Evolutionary conservation across 768 basidiomycete genomes (phyloP).

Genomic region (Amanita molliuscula): DNA sequence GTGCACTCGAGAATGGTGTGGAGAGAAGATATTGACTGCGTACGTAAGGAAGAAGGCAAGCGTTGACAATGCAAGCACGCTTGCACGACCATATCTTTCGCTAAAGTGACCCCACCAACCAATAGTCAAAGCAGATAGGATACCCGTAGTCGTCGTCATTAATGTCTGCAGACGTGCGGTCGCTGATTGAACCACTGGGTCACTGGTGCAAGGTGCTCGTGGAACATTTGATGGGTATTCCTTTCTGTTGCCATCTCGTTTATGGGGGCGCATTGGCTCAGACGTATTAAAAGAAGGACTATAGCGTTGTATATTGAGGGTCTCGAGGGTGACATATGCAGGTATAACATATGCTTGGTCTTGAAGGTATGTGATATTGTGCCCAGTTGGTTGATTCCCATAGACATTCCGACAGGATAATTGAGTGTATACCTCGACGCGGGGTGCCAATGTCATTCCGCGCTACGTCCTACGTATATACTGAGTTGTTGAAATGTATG

Average conservation of each 20-base stretch:
- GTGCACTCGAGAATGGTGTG: not conserved
- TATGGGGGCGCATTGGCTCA: constrained; percentile 2
- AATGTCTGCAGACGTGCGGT: constrained; percentile 65
- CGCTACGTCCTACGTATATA: constrained; percentile 35
- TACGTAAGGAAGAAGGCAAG: constrained; percentile 42
- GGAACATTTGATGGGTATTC: constrained; percentile 28
- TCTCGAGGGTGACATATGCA: constrained; percentile 1
- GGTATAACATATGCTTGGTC: not conserved
- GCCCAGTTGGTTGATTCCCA: constrained; percentile 28
- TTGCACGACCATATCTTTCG: constrained; percentile 70
- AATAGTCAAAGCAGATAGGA: constrained; percentile 75
- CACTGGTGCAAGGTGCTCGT: constrained; percentile 24
- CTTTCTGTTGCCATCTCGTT: constrained; percentile 8
- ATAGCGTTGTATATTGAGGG: not conserved
- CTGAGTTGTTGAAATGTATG: constrained; percentile 2
- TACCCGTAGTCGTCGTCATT: constrained; percentile 72
- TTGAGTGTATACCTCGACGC: constrained; percentile 74
- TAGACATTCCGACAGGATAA: constrained; percentile 56
- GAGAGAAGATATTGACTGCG: constrained; percentile 10
- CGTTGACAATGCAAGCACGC: constrained; percentile 62
- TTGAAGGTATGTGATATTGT: constrained; percentile 5
- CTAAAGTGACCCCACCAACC: constrained; percentile 86
- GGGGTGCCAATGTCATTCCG: constrained; percentile 74
- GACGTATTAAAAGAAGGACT: not conserved
- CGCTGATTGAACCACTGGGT: constrained; percentile 56